These are phyloP conservation scores for Pleodorina starrii DNA, from an alignment of 139 green algal species.

Conservation along the genomic window DNA sequence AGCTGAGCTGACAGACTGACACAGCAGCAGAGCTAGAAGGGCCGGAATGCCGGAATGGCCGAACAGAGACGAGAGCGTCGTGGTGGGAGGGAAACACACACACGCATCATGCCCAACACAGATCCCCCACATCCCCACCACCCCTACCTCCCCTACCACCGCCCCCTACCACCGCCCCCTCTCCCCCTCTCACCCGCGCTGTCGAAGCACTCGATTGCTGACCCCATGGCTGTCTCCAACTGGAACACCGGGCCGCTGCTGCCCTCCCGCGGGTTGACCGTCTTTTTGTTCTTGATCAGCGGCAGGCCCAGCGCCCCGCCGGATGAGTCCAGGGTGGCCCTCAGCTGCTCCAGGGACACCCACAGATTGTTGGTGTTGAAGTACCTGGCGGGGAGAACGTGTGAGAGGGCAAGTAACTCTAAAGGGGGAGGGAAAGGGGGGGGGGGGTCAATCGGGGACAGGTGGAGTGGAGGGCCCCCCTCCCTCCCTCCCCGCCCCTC, in stretches of 20 bases:
- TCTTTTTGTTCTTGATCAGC: conserved; percentile 97
- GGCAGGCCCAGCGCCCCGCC: conserved; percentile 84
- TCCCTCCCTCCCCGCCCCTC: too few species aligned
- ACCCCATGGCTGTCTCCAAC: conserved; percentile 93
- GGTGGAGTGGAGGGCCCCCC: too few species aligned
- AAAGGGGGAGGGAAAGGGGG: too few species aligned
- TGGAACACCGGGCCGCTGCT: conserved; percentile 85
- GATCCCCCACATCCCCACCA: too few species aligned
- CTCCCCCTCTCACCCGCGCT: conserved; percentile 64
- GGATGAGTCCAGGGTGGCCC: conserved; percentile 54
- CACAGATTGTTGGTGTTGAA: conserved; percentile 99
- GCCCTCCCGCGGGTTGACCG: conserved; percentile 90
- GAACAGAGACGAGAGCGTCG: too few species aligned
- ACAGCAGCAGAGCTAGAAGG: too few species aligned
- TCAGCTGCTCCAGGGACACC: conserved; percentile 83
- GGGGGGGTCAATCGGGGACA: too few species aligned
- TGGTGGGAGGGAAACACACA: too few species aligned
- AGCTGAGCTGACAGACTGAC: too few species aligned
- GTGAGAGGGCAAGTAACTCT: not conserved
- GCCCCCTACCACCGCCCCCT: not conserved
- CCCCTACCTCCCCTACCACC: not conserved
- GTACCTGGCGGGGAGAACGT: conserved; percentile 68
- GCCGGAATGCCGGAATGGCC: too few species aligned
- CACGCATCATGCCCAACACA: too few species aligned
- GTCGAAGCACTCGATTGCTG: conserved; percentile 94